Base-by-base conservation (phyloP, 305 asterid species). In the Fraxinus dipetala region DNA sequence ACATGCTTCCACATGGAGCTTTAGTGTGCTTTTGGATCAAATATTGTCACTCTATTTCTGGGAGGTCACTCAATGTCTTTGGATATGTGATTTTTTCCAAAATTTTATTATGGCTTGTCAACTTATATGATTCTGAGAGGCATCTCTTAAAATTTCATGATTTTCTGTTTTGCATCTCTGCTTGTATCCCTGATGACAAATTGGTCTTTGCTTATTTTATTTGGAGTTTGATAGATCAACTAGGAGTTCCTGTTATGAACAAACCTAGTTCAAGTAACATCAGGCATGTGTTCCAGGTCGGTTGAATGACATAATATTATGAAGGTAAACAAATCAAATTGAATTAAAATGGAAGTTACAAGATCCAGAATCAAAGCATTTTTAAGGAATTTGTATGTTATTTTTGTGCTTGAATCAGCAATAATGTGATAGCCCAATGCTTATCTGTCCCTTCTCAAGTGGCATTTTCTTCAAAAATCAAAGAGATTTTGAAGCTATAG, bases 161-260 rank as follows among this genome's bases (percentile, higher is more conserved):
- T 70, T 16, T 70, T 70, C 45, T 14, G 24, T 70, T 70, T 70
- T 32, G 22, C 26, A 70, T 31, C 24, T 13, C 43, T 70, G 24
- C 40, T 30, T 31, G 11, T 31, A 35, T 31, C 24, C 26, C 26
- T 31, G 45, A 16, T 32, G 24, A 18, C 20, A 32, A 70, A 30
- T 70, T 70, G 10, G 43, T 70, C 22, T 2, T 32, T 31, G 45
- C 76, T 70, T 70, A 30, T 70, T 30, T 70, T 30, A 31, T 31
- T 28, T 67, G 32, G 74, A 67, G 76, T 70, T 70, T 14, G 67
- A 61, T 83, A 70, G 82, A 54, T 83, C 80, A 34, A 75, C 22
- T 48, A 24, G 26, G n/a, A 40, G 61, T 45, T 36, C 18, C 79
- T 16, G 13, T 31, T 31, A 10, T 22, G 32, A 51, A 56, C 79